Conservation (phyloP, 805 yeast species). For the Hanseniaspora nectarophila region DNA sequence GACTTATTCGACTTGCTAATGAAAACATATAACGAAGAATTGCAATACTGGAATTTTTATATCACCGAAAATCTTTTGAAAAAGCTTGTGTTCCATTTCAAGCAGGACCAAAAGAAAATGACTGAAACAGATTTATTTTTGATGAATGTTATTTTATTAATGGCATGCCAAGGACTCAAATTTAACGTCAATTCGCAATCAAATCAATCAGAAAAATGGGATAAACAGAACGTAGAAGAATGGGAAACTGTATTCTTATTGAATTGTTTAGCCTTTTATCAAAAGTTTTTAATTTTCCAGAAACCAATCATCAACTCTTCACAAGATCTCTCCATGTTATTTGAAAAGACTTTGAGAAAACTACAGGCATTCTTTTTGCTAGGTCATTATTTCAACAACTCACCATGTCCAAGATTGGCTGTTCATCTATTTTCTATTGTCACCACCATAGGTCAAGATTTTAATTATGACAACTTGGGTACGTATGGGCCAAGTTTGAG, state of each 20-base stretch:
- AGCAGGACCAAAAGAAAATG: neutral
- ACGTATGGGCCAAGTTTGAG: neutral
- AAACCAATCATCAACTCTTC: neutral
- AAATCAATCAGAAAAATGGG: neutral
- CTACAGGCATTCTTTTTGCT: constrained; percentile 8
- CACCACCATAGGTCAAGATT: constrained; percentile 6
- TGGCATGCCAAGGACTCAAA: constrained; percentile 6
- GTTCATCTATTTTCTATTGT: constrained; percentile 11
- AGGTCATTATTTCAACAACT: constrained; percentile 5
- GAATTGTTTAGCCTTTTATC: constrained; percentile 12
- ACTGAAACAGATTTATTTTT: constrained; percentile 11
- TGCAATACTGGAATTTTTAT: neutral
- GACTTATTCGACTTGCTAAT: constrained; percentile 1
- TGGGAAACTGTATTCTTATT: constrained; percentile 13
- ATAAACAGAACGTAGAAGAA: neutral
- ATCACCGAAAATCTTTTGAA: neutral
- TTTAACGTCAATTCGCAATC: neutral
- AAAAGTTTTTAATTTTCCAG: constrained; percentile 10
- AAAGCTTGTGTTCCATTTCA: neutral
- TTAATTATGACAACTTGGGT: constrained; percentile 2
- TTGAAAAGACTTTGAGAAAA: constrained; percentile 6
- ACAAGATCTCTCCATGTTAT: neutral
- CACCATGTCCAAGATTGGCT: constrained; percentile 8
- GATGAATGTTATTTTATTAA: constrained; percentile 1
- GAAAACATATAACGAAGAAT: neutral